Conservation (phyloP, 129 eudicot genomes). For the Tanacetum coccineum region DNA sequence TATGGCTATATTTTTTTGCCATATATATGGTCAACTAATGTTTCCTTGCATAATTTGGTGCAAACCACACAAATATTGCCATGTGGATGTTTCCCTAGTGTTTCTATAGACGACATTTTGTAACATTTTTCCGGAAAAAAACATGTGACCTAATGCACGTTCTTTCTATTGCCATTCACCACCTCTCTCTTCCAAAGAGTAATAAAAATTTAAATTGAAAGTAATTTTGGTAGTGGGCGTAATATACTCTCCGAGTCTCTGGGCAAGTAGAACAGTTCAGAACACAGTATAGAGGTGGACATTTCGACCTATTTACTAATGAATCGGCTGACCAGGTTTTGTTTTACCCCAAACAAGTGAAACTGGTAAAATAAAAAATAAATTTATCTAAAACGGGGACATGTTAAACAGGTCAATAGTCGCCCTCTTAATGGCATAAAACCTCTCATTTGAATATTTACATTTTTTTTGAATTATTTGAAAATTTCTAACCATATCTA, state of each 20-base stretch:
- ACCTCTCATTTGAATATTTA: no score
- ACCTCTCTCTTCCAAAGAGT: not conserved
- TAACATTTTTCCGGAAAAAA: conserved; percentile 9
- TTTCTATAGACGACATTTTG: conserved; percentile 7
- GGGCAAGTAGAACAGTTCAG: conserved; percentile 1
- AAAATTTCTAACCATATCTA: no score
- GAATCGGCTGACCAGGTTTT: no score
- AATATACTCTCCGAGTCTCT: not conserved
- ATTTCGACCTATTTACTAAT: no score
- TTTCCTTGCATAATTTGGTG: not conserved
- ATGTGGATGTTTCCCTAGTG: not conserved
- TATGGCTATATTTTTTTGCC: not conserved
- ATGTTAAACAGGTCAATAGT: no score
- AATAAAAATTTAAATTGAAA: not conserved
- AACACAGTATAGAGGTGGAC: not conserved
- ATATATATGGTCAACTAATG: not conserved
- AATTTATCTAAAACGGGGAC: no score
- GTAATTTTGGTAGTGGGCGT: not conserved
- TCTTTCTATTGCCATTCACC: not conserved
- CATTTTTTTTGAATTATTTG: no score
- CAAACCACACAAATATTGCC: not conserved
- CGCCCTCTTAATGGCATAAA: no score
- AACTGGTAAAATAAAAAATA: no score
- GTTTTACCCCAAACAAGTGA: no score
- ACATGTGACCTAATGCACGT: not conserved